These are phyloP conservation scores for Arachis monticola DNA, from an alignment of 331 rosid species.

Conservation along the genomic window DNA sequence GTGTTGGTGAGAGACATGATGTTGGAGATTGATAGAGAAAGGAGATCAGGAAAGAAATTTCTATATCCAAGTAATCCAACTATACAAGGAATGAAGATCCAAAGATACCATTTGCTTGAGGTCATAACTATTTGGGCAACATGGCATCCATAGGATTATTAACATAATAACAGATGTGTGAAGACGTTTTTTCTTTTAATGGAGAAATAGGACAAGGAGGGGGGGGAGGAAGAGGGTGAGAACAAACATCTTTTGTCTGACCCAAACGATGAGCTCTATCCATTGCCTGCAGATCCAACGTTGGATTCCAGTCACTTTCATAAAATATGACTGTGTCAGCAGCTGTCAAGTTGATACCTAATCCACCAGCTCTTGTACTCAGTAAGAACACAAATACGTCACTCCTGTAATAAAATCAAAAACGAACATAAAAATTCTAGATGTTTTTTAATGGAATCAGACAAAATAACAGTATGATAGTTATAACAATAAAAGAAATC, in stretches of 20 bases:
- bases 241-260: slow-evolving; percentile 46
- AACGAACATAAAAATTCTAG: slow-evolving; percentile 8
- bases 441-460: slow-evolving; percentile 18
- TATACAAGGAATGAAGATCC: slow-evolving; percentile 13
- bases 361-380: slow-evolving; percentile 54
- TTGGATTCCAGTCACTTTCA: slow-evolving; percentile 83
- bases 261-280: slow-evolving; percentile 79
- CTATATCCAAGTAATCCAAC: neutral
- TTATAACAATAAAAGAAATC: slow-evolving; percentile 31
- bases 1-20: neutral
- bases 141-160: slow-evolving; percentile 6
- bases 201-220: neutral
- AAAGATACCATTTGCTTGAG: neutral
- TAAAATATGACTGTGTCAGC: slow-evolving; percentile 93
- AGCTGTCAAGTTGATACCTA: slow-evolving; percentile 94
- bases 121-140: slow-evolving; percentile 2
- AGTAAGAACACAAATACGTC: slow-evolving; percentile 72
- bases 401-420: slow-evolving; percentile 25
- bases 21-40: neutral
- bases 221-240: neutral
- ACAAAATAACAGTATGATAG: slow-evolving; percentile 11
- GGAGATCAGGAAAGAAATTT: slow-evolving; percentile 3
- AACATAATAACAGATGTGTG: neutral
- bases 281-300: slow-evolving; percentile 65
- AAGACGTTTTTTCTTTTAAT: neutral